A percentile compares a stretch with the other conserved stretches of the same genome.
These are phyloP conservation scores for Beauveria caledonica DNA, from an alignment of 2,329 filamentous ascomycete species.

Conservation along the genomic window DNA sequence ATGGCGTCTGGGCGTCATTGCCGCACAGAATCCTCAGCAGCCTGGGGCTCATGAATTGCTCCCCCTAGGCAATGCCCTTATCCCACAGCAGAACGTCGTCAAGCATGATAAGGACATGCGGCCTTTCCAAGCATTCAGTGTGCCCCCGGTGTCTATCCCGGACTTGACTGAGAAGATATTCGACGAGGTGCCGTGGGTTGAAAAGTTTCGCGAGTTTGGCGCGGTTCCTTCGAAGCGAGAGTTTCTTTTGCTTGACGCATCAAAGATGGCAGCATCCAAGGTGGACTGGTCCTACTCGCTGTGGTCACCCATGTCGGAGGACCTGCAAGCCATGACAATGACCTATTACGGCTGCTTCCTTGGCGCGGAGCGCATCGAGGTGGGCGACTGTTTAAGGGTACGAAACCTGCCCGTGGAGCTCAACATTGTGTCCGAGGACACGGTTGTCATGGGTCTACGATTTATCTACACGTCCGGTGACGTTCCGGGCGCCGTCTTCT, in stretches of 20 bases:
- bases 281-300: slow-evolving; percentile 42
- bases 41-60: slow-evolving; percentile 28
- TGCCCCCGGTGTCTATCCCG: slow-evolving; percentile 33
- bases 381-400: slow-evolving; percentile 41
- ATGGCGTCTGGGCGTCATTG: slow-evolving; percentile 41
- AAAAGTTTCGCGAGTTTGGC: slow-evolving; percentile 24
- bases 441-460: slow-evolving; percentile 29
- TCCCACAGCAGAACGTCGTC: slow-evolving; percentile 29
- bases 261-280: slow-evolving; percentile 41
- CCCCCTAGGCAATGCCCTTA: slow-evolving; percentile 32
- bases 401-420: slow-evolving; percentile 31
- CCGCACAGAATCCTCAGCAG: slow-evolving; percentile 22
- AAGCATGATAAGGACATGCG: slow-evolving; percentile 36
- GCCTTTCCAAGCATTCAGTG: slow-evolving; percentile 44
- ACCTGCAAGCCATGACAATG: slow-evolving; percentile 23
- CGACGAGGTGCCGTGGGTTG: slow-evolving; percentile 36
- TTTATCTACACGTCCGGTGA: slow-evolving; percentile 31
- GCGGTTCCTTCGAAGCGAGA: slow-evolving; percentile 32
- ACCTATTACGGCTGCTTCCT: slow-evolving; percentile 42
- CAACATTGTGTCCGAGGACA: slow-evolving; percentile 22
- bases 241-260: slow-evolving; percentile 38
- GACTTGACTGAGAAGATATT: slow-evolving; percentile 32
- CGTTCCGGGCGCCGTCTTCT: slow-evolving; percentile 29
- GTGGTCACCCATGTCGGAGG: slow-evolving; percentile 31
- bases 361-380: slow-evolving; percentile 40